Conservation (phyloP, 2,329 filamentous ascomycete genomes). For the Apiospora saccharicola region DNA sequence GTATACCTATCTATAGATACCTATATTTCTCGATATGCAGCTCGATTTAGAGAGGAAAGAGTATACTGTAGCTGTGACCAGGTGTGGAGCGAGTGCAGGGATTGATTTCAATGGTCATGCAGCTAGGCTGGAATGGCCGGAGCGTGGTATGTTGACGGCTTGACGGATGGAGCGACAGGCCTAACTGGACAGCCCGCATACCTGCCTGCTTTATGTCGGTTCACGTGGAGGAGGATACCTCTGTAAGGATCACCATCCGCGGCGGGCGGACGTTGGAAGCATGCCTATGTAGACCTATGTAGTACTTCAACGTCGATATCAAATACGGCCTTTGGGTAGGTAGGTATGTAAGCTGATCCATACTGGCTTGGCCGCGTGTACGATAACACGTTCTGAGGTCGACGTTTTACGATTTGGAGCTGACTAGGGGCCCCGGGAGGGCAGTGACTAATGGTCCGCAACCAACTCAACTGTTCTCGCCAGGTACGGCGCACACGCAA, state of each 20-base stretch:
- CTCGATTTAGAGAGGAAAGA: slow-evolving; percentile 10
- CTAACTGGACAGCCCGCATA: no score
- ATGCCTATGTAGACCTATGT: not conserved
- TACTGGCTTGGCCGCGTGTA: not conserved
- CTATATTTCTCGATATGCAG: not conserved
- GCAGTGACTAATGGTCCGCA: slow-evolving; percentile 13
- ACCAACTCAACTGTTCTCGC: not conserved
- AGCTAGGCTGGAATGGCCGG: slow-evolving; percentile 19
- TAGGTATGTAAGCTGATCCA: not conserved
- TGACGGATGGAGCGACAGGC: slow-evolving; percentile 2
- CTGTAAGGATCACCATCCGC: slow-evolving; percentile 1
- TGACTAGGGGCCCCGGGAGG: slow-evolving; percentile 7
- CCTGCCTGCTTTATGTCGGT: not conserved
- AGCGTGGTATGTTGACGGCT: slow-evolving; percentile 11
- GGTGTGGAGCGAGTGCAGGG: slow-evolving; percentile 19
- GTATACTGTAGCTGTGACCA: slow-evolving; percentile 17
- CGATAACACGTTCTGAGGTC: not conserved
- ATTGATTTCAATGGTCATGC: slow-evolving; percentile 16
- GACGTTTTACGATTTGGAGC: slow-evolving; percentile 12
- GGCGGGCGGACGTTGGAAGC: not conserved
- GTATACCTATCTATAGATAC: not conserved
- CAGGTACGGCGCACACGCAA: not conserved
- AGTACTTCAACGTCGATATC: not conserved
- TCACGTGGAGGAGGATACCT: slow-evolving; percentile 4
- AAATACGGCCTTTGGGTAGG: not conserved